Evolutionary conservation across 2,329 filamentous ascomycete genomes (phyloP).

Genomic region (Juglanconis juglandina): DNA sequence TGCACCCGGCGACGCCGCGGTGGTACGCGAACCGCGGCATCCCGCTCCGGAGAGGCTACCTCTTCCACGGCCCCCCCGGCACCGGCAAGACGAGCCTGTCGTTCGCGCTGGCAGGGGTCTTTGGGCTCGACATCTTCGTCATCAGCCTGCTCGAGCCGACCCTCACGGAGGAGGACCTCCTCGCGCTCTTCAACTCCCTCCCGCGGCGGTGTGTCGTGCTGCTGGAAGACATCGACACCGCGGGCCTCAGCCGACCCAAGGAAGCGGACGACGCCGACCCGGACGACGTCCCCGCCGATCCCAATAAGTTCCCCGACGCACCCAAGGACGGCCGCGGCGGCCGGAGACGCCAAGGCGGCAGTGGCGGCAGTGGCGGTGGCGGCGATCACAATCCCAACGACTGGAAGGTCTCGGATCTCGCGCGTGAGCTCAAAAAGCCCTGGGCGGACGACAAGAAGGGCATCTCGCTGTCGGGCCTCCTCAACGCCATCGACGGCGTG

Average conservation of each 20-base stretch:
- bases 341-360: conserved; percentile 10
- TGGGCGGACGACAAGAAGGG: conserved; percentile 39
- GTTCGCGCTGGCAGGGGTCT: conserved; percentile 62
- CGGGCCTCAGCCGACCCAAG: conserved; percentile 50
- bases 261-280: conserved; percentile 21
- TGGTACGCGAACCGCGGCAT: conserved; percentile 78
- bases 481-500: conserved; percentile 82
- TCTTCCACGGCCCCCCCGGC: conserved; percentile 73
- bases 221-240: conserved; percentile 67
- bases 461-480: conserved; percentile 74
- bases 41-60: conserved; percentile 71
- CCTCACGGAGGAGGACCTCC: conserved; percentile 60
- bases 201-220: conserved; percentile 63
- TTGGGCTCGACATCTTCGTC: conserved; percentile 65
- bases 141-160: conserved; percentile 58
- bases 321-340: conserved; percentile 14
- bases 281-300: conserved; percentile 13
- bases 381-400: conserved; percentile 23
- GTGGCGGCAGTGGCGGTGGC: background rate
- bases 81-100: conserved; percentile 70
- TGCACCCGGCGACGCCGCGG: conserved; percentile 64
- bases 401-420: conserved; percentile 39
- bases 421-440: conserved; percentile 41
- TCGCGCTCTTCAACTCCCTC: conserved; percentile 56
- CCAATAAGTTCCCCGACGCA: conserved; percentile 17